Base-by-base conservation (phyloP, 2,329 filamentous ascomycete genomes). In the Verticillium nubilum region DNA sequence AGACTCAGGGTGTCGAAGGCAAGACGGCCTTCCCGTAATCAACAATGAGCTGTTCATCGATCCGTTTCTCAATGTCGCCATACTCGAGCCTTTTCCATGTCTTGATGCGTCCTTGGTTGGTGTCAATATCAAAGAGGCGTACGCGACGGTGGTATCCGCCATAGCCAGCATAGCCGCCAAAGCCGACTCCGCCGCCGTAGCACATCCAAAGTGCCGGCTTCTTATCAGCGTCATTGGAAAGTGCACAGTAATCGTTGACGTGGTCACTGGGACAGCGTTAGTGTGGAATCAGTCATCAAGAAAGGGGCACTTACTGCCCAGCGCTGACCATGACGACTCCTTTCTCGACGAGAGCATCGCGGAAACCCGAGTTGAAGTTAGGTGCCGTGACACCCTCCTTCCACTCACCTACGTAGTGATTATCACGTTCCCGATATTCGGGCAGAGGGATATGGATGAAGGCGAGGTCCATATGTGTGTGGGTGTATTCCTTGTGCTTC, bases 361-460 rank as follows among this genome's bases (percentile, higher is more conserved):
- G 89, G 78, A 99, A 98, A n/a, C 91, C 89, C 12, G 91, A 91
- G 73, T 99, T 99, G 73, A 90, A 97, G 0, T 80, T 80, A 0
- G 95, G 95, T 0, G 95, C 94, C 1, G 94, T 98, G 15, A 95
- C 89, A 19, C 86, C 81, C 72, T 99, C 95, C 58, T 84, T 86
- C 86, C 88, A 95, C 27, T 86, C 79, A 10, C 95, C 95, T 19
- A 89, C 83, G 54, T 79, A 77, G 2, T 77, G 78, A 33, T 89
- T 84, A 2, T 83, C 78, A 1, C 76, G 70, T 56, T 87, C 82
- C 42, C 83, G 80, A 69, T 97, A 97, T 72, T 99, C 95, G 0
- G 95, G 93, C 3, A 99, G 78, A 0, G 95, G 95, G 59, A 99
- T 99, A 72, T 99, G 95, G 63, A 99, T 96, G 71, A 99, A 99